Evolutionary conservation across 805 yeast genomes (phyloP).

Genomic region (Spathaspora girioi): DNA sequence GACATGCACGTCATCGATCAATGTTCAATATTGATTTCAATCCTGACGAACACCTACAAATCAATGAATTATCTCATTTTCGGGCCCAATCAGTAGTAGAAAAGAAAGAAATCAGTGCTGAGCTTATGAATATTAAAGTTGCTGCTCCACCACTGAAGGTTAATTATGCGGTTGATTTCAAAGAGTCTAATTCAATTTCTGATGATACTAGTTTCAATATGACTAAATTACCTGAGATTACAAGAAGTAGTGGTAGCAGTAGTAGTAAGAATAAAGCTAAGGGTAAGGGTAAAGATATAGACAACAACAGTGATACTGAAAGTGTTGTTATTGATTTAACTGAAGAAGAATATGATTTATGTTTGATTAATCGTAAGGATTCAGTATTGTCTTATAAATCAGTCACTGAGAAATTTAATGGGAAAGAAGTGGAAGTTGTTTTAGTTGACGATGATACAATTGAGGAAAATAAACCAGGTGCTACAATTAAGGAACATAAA

Average conservation of each 20-base stretch:
- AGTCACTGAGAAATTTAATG: constrained; percentile 34
- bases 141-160: constrained; percentile 38
- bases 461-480: background rate
- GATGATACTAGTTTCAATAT: background rate
- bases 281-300: background rate
- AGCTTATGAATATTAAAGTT: constrained; percentile 20
- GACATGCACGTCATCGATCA: constrained; percentile 38
- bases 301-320: constrained; percentile 26
- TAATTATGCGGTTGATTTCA: constrained; percentile 39
- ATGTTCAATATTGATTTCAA: constrained; percentile 31
- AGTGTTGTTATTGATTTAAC: constrained; percentile 42
- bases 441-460: constrained; percentile 34
- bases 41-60: constrained; percentile 1
- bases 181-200: constrained; percentile 14
- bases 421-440: constrained; percentile 40
- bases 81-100: background rate
- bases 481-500: constrained; percentile 27
- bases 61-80: background rate
- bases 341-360: constrained; percentile 35
- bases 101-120: constrained; percentile 2
- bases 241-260: background rate
- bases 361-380: constrained; percentile 31
- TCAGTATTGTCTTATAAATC: constrained; percentile 36
- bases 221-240: background rate
- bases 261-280: background rate